Percentiles rank a stretch among this genome's conserved stretches.
phyloP scores from a whole-genome alignment of 768 basidiomycete species.

The Tricholoma terreum region DNA sequence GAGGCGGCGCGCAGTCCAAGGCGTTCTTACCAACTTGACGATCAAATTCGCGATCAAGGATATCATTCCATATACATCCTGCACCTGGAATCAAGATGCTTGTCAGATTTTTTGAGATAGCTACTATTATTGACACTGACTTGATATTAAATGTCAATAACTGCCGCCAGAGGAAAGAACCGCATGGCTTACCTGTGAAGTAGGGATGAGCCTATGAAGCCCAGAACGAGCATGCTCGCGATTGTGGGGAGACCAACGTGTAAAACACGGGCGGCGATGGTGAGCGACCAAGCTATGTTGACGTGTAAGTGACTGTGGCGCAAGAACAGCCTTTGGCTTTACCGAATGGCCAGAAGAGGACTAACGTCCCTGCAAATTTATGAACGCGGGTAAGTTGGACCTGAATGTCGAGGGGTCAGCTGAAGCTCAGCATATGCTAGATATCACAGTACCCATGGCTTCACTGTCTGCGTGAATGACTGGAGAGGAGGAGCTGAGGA shows the following conservation, averaged over 20 bases:
- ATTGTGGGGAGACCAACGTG: conserved; percentile 10
- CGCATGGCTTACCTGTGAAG: conserved; percentile 14
- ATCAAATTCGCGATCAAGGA: conserved; percentile 29
- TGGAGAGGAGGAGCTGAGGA: conserved; percentile 6
- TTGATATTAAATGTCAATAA: background rate
- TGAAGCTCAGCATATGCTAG: background rate
- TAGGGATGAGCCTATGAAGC: conserved; percentile 15
- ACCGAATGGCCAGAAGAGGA: conserved; percentile 21
- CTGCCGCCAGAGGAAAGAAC: background rate
- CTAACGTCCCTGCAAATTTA: conserved; percentile 19
- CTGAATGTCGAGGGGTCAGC: background rate
- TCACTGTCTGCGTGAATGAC: conserved; percentile 8
- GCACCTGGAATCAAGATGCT: conserved; percentile 6
- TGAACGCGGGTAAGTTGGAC: conserved; percentile 13
- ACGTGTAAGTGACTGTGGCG: background rate
- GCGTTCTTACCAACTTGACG: conserved; percentile 30
- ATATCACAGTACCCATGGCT: conserved; percentile 10
- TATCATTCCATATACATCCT: conserved; percentile 25
- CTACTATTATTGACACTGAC: conserved; percentile 5
- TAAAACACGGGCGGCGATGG: conserved; percentile 14
- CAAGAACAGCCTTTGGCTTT: background rate
- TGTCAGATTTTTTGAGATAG: background rate
- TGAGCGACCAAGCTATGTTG: conserved; percentile 16
- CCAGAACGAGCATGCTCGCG: conserved; percentile 5
- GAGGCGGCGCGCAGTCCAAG: no score